Evolutionary conservation across 1,284 basidiomycete genomes (phyloP), one percentile per base, ranked within the genome.

Genomic region (Pisolithus thermaeus): DNA sequence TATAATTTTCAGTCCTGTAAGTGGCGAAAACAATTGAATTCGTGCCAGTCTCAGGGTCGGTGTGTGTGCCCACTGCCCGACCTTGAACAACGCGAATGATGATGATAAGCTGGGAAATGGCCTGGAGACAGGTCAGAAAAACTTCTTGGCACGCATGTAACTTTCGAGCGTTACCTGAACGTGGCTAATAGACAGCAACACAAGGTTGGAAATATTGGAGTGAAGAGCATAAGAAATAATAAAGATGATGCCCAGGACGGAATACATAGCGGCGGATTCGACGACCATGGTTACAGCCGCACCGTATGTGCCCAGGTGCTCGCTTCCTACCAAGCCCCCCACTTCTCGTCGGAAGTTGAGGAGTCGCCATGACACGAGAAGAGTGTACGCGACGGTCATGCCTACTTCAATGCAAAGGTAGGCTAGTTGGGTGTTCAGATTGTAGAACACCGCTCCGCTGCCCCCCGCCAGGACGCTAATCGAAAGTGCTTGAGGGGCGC

Each of bases 401-500:
- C 63, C 59, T 16, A 64, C 50, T 25, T 70, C 56, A 4, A 70
- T 55, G 41, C 44, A 58, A 37, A 70, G 57, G 46, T 65, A 69
- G 7, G 56, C 59, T 14, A 69, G 57, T 43, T 67, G 55, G 3
- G 51, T 32, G 28, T 58, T 52, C 47, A 63, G 57, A 49, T 63
- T 56, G 49, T 59, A 59, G 55, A 69, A 66, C 18, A 58, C 37
- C 6, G 55, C 51, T 18, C 56, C 51, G 16, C 37, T 60, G 4
- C 58, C 52, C 43, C 59, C 54, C 4, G 55, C 52, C 27, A 69
- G 55, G 46, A 69, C 54, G n/a, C 61, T 41, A 12, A 62, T 58
- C 9, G 65, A 58, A 48, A 60, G 54, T n/a, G 45, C 61, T 69
- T n/a, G 42, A 22, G 37, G 16, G 4, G 11, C 12, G 28, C 18